Evolutionary conservation across 2,329 filamentous ascomycete genomes (phyloP), one percentile per base, ranked within the genome.

Genomic region (Herpotrichia juniperi): DNA sequence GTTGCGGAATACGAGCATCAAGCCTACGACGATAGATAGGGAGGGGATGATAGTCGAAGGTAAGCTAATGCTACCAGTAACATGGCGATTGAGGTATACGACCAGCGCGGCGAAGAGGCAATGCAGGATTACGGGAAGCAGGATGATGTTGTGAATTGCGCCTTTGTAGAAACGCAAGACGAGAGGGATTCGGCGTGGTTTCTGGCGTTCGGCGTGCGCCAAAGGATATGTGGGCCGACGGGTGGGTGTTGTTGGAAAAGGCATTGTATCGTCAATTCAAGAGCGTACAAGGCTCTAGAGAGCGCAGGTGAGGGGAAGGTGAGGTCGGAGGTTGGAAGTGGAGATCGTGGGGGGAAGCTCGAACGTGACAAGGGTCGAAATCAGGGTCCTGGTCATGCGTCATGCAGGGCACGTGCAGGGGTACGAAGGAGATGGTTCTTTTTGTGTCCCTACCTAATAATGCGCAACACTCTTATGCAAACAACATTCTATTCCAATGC

Each of bases 1-100:
- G 61, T 88, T 87, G 31, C 85, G 80, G 73, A 88, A 87, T 24
- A 88, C 85, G 28, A 88, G 82, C 80, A 88, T 87, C 34, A 88
- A 69, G 62, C 85, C 85, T 2, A 88, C 85, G 45, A 88, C 85
- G 50, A 88, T 88, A 28, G 81, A 85, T 1, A 88, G 74, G 12
- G 80, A 83, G 1, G 85, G 85, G 39, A 87, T 84, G 56, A 87
- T 86, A 58, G 76, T 82, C 42, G 78, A 77, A 8, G 85, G 85
- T 30, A 87, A 76, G 32, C 78, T 80, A 28, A 87, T 76, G 47
- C 79, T 69, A 14, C 69, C 70, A 53, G 76, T 74, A 21, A 82
- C 77, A 61, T 79, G 76, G 46, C 75, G 75, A 64, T 87, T 83
- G 50, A 86, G 68, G 59, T 80, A 85, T 25, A 86, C 82, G 47